Evolutionary conservation across 768 basidiomycete genomes (phyloP), one percentile per base, ranked within the genome.

Genomic region (Pilatotrama ljubarskyi): DNA sequence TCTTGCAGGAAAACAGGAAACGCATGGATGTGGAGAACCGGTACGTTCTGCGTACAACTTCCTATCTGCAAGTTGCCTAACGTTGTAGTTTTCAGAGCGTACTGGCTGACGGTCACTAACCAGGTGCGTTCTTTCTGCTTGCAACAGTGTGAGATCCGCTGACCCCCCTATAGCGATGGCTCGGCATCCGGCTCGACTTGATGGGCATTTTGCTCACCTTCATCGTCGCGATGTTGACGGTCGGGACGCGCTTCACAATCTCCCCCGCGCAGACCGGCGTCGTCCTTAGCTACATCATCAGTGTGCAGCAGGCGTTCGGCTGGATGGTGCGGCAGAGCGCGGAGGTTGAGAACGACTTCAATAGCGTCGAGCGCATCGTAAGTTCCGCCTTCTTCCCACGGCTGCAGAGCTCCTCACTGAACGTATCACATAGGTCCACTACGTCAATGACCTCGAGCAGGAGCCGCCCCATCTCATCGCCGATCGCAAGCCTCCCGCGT

Each of bases 341-440:
- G 2, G 93, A 95, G 70, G 87, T 95, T 11, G 93, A 96, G 73
- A 96, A 97, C 72, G 83, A 95, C 72, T 94, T 95, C 91, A 93
- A 93, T 70, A 84, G 86, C n/a, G 89, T 91, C 8, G 90, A 92
- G 70, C 87, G 95, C 24, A 79, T 98, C 17, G 76, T 68, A 36
- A 47, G 64, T 51, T n/a, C 17, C 5, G 20, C 24, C 58, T 22
- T 29, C n/a, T 14, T 20, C 42, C 49, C 36, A 25, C 29, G 43
- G 10, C 15, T 29, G 10, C 10, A 10, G 18, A 14, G 11, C 5
- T 17, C 17, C 58, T 44, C 9, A 40, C 14, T n/a, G 22, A 11
- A 15, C 15, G 13, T 42, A 10, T 14, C 24, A 5, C n/a, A 1
- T 22, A 68, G 67, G 59, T 93, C 3, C 83, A 93, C 69, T 97